A percentile compares a stretch with the other conserved stretches of the same genome.
These are phyloP conservation scores for Boletus barrowsii DNA, from an alignment of 768 basidiomycete genomes.

Conservation along the genomic window DNA sequence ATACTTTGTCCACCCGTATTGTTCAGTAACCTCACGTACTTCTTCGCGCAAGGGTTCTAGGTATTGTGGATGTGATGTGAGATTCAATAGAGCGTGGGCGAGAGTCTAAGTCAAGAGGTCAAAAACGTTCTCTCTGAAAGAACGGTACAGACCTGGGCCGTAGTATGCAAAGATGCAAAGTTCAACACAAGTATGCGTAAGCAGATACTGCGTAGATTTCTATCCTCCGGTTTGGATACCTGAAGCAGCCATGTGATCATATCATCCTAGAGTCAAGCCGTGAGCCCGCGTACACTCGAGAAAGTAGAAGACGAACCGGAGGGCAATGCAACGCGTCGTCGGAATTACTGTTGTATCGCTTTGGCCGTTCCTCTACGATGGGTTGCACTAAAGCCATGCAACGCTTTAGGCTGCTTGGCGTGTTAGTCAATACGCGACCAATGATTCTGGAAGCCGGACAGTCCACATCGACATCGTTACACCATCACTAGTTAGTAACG, in stretches of 20 bases:
- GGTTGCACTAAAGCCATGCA: slow-evolving; percentile 32
- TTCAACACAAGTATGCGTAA: slow-evolving; percentile 38
- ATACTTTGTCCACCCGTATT: slow-evolving; percentile 34
- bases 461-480: slow-evolving; percentile 17
- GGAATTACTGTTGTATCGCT: slow-evolving; percentile 24
- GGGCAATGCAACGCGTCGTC: slow-evolving; percentile 22
- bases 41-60: slow-evolving; percentile 41
- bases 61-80: slow-evolving; percentile 40
- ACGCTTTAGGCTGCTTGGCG: slow-evolving; percentile 27
- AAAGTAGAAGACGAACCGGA: slow-evolving; percentile 29
- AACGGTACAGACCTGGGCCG: slow-evolving; percentile 27
- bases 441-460: slow-evolving; percentile 24
- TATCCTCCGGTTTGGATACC: slow-evolving; percentile 25
- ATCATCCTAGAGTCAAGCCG: slow-evolving; percentile 30
- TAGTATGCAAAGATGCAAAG: slow-evolving; percentile 37
- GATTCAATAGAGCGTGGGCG: slow-evolving; percentile 37
- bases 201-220: slow-evolving; percentile 28
- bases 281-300: slow-evolving; percentile 5
- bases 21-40: slow-evolving; percentile 28
- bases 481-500: slow-evolving; percentile 1
- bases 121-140: background rate
- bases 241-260: slow-evolving; percentile 42
- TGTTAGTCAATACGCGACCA: slow-evolving; percentile 33
- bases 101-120: slow-evolving; percentile 27
- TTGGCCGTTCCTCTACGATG: slow-evolving; percentile 33